A percentile compares a stretch with the other conserved stretches of the same genome.
Conservation (phyloP, 139 green algal species). For the Gonium pectorale region DNA sequence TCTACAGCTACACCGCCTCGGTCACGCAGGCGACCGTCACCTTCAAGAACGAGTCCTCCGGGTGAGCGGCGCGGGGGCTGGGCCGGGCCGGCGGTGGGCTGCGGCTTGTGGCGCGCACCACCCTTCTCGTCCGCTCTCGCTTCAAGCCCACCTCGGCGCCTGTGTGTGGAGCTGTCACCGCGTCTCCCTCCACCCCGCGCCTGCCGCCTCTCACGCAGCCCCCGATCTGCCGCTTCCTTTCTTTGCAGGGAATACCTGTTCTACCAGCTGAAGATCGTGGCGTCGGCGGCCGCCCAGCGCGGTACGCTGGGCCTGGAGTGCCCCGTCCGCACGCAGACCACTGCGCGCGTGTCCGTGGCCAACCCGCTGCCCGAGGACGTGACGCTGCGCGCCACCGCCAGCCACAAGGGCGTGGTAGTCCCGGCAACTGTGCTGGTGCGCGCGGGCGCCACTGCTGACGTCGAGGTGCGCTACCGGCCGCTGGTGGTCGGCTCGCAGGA, state of each 20-base stretch:
- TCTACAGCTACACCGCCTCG: conserved; percentile 66
- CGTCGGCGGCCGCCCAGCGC: conserved; percentile 49
- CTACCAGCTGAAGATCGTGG: conserved; percentile 78
- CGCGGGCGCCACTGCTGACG: conserved; percentile 27
- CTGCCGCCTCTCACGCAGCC: not conserved
- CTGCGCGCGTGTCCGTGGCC: conserved; percentile 53
- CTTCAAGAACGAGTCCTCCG: conserved; percentile 82
- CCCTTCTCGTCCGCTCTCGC: too few relatives aligned
- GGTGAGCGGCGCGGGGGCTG: conserved; percentile 28
- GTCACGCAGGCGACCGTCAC: conserved; percentile 62
- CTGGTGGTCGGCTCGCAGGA: conserved; percentile 69
- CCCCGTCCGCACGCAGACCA: conserved; percentile 70
- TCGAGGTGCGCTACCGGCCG: conserved; percentile 77
- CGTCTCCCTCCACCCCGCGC: not conserved
- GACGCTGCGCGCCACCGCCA: conserved; percentile 46
- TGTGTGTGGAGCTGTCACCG: too few relatives aligned
- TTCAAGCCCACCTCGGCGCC: too few relatives aligned
- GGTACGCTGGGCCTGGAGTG: conserved; percentile 72
- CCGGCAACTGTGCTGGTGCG: conserved; percentile 53
- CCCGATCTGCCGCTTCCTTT: not conserved
- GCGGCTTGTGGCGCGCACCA: too few relatives aligned
- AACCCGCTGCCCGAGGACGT: conserved; percentile 79
- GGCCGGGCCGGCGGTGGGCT: too few relatives aligned
- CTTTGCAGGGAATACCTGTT: conserved; percentile 78
- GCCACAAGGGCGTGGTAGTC: conserved; percentile 62